Evolutionary conservation across 495 filamentous ascomycete genomes (phyloP).

Genomic region (Trichodelitschia bisporula): DNA sequence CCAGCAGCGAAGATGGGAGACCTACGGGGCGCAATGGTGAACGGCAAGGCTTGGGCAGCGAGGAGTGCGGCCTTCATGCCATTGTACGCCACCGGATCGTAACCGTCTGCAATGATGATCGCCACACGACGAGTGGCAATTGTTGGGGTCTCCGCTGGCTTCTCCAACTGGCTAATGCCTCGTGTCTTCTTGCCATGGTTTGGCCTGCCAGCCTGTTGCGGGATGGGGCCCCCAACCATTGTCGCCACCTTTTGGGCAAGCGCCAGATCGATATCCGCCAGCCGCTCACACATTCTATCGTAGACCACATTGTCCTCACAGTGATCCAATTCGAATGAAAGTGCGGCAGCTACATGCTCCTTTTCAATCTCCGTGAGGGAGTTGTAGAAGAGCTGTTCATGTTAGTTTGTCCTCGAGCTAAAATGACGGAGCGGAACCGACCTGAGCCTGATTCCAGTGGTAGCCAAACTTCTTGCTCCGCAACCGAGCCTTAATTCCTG

Average conservation of each 20-base stretch:
- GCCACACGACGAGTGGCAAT: constrained; percentile 51
- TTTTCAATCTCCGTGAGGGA: constrained; percentile 48
- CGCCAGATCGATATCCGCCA: constrained; percentile 45
- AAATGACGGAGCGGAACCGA: too few relatives aligned
- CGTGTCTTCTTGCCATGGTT: constrained; percentile 47
- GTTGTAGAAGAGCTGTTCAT: constrained; percentile 70
- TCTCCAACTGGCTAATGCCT: constrained; percentile 44
- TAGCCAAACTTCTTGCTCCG: constrained; percentile 61
- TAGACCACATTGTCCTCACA: constrained; percentile 74
- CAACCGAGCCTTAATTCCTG: constrained; percentile 44
- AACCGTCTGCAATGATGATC: constrained; percentile 64
- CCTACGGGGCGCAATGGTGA: constrained; percentile 42
- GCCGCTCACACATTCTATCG: constrained; percentile 39
- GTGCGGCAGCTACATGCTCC: constrained; percentile 38
- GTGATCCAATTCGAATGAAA: constrained; percentile 70
- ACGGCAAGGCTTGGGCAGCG: constrained; percentile 37
- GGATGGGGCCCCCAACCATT: constrained; percentile 37
- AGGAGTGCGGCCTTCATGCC: constrained; percentile 36
- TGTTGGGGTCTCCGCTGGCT: constrained; percentile 31
- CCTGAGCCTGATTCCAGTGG: constrained; percentile 47
- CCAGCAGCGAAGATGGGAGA: constrained; percentile 33
- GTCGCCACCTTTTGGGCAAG: constrained; percentile 47
- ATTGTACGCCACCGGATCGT: constrained; percentile 37
- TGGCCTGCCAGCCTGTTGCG: constrained; percentile 20
- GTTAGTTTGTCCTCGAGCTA: too few relatives aligned